phyloP scores from a whole-genome alignment of 163 green algal genomes.

The Scenedesmus sp. region DNA sequence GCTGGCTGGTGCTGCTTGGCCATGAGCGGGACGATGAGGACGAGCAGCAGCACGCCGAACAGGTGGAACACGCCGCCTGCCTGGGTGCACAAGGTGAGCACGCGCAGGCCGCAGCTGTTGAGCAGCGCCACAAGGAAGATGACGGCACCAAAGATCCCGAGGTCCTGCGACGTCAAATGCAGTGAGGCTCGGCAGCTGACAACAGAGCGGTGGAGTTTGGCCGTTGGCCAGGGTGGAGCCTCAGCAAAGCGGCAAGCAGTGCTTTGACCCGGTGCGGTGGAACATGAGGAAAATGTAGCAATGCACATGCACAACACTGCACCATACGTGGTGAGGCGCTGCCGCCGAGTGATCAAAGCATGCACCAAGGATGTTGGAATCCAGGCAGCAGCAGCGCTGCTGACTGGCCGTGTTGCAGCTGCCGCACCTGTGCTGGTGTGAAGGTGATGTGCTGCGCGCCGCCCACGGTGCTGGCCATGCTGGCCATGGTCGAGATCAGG shows the following conservation, averaged over 20 bases:
- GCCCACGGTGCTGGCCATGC: conserved; percentile 3
- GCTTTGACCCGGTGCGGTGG: too few species aligned
- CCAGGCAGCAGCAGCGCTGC: neutral
- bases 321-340: too few species aligned
- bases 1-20: conserved; percentile 61
- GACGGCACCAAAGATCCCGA: conserved; percentile 50
- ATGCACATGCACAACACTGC: too few species aligned
- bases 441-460: neutral
- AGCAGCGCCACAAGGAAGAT: conserved; percentile 62
- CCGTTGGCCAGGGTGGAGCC: too few species aligned
- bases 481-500: conserved; percentile 41
- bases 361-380: too few species aligned
- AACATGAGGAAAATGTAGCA: too few species aligned
- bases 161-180: conserved; percentile 12
- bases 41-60: conserved; percentile 61
- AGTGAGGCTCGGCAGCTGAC: too few species aligned
- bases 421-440: conserved; percentile 39
- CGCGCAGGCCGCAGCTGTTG: conserved; percentile 59
- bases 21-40: conserved; percentile 70
- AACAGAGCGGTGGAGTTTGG: too few species aligned
- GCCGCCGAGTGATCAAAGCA: too few species aligned
- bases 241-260: too few species aligned
- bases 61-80: conserved; percentile 67
- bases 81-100: conserved; percentile 51
- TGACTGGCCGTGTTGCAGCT: neutral